These are phyloP conservation scores for Talaromyces proteolyticus DNA, from an alignment of 495 filamentous ascomycete genomes.

Conservation along the genomic window DNA sequence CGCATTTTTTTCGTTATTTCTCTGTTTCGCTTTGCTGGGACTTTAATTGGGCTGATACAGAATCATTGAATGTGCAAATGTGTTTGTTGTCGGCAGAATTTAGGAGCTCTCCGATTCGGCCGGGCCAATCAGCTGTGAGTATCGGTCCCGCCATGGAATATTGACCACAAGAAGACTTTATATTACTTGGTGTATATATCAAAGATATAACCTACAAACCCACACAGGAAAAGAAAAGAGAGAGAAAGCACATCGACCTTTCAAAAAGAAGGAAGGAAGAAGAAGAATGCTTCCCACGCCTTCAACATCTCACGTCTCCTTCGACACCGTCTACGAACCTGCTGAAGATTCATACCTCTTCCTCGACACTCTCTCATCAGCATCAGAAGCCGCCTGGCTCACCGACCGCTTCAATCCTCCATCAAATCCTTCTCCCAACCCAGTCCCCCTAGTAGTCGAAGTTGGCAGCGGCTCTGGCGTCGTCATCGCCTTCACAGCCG, in stretches of 20 bases:
- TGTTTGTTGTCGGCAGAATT: too few relatives aligned
- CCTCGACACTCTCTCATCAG: conserved; percentile 81
- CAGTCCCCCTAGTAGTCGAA: conserved; percentile 66
- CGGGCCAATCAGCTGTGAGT: conserved; percentile 4
- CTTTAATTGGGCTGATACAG: neutral
- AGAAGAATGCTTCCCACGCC: conserved; percentile 97
- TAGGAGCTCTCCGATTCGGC: too few relatives aligned
- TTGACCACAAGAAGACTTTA: too few relatives aligned
- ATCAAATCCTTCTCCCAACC: conserved; percentile 6
- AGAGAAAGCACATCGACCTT: too few relatives aligned
- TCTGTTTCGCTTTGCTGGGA: neutral
- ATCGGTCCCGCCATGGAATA: too few relatives aligned
- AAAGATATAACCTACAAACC: too few relatives aligned
- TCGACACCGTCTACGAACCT: conserved; percentile 83
- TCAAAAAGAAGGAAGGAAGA: too few relatives aligned
- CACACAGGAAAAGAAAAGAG: too few relatives aligned
- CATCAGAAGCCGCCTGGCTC: conserved; percentile 67
- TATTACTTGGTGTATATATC: too few relatives aligned
- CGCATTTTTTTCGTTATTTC: conserved; percentile 11
- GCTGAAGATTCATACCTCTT: conserved; percentile 95
- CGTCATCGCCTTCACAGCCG: conserved; percentile 77
- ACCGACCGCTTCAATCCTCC: conserved; percentile 44
- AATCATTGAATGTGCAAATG: conserved; percentile 6
- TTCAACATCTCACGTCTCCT: conserved; percentile 82
- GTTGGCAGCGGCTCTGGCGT: conserved; percentile 88